Base-by-base conservation (phyloP, 176 grass and related monocot genomes). In the Aechmea fasciata region DNA sequence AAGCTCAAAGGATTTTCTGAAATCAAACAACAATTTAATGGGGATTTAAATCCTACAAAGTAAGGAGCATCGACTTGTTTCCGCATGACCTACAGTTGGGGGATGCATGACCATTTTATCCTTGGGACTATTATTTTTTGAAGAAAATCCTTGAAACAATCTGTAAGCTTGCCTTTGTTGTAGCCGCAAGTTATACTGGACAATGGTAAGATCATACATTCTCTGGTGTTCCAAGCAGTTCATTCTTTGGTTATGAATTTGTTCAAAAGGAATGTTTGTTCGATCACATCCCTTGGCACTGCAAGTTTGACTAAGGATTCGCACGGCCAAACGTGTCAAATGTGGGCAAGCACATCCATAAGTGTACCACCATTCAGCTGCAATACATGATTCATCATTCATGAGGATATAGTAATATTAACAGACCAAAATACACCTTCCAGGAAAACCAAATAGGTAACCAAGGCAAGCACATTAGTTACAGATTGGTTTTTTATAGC, bases 301-400 rank as follows among this genome's bases (percentile, higher is more conserved):
- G 81, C 83, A 92, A 55, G 92, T 92, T 83, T 96, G 92, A 64
- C 85, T 91, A 67, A 96, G 92, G 70, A 96, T 89, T 11, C 83
- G 85, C n/a, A 90, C 70, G 14, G 86, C 86, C 47, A 92, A 53
- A 67, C 84, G 83, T 71, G 80, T 89, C 70, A 96, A 76, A 81
- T 90, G 87, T 61, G 85, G 86, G 78, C 93, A 96, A 79, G 84
- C 77, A 67, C 82, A 83, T 66, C 92, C 92, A 74, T 96, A 88
- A 1, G 81, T 96, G 50, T 82, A 85, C 93, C 88, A 96, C 93
- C 93, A 92, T 51, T 92, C 89, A 87, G 88, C 93, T 96, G 68
- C 67, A 79, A 18, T 50, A 63, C 33, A 41, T 41, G 33, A 41
- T 41, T 41, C 33, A 41, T 41, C 33, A 41, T 41, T 41, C 33